Percentiles rank a stretch among this genome's conserved stretches.
Evolutionary conservation across 1,284 basidiomycete genomes (phyloP).

Genomic region (Malassezia furfur): DNA sequence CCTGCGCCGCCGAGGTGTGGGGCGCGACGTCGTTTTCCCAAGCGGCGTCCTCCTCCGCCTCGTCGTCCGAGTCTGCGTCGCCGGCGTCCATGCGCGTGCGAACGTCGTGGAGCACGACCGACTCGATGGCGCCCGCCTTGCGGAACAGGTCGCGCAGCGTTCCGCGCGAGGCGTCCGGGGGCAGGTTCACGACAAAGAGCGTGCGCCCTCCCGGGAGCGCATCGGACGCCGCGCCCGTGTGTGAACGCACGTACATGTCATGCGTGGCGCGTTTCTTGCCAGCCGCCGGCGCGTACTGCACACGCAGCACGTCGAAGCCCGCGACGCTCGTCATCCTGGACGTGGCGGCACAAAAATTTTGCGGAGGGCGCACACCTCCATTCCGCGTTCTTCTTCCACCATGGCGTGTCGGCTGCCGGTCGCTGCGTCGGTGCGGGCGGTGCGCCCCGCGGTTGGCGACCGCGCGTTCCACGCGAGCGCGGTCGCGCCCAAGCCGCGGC

Average conservation of each 20-base stretch:
- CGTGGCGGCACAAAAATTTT: neutral
- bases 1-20: neutral
- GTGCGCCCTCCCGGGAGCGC: slow-evolving; percentile 28
- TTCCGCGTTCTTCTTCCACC: neutral
- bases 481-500: slow-evolving; percentile 22
- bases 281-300: neutral
- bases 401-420: neutral
- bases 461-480: slow-evolving; percentile 5
- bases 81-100: neutral
- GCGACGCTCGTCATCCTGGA: slow-evolving; percentile 8
- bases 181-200: slow-evolving; percentile 41
- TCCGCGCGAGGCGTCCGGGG: slow-evolving; percentile 30
- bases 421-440: neutral
- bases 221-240: slow-evolving; percentile 3
- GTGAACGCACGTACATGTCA: slow-evolving; percentile 21
- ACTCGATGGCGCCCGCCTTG: slow-evolving; percentile 29
- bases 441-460: neutral
- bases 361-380: slow-evolving; percentile 14
- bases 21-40: neutral
- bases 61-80: slow-evolving; percentile 2
- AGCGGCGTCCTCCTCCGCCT: slow-evolving; percentile 14
- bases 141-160: slow-evolving; percentile 31
- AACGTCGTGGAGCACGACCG: slow-evolving; percentile 18
- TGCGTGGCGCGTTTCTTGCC: slow-evolving; percentile 6
- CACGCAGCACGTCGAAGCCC: slow-evolving; percentile 8